phyloP scores from a whole-genome alignment of 495 filamentous ascomycete species.

The Trichoderma orchidacearum region DNA sequence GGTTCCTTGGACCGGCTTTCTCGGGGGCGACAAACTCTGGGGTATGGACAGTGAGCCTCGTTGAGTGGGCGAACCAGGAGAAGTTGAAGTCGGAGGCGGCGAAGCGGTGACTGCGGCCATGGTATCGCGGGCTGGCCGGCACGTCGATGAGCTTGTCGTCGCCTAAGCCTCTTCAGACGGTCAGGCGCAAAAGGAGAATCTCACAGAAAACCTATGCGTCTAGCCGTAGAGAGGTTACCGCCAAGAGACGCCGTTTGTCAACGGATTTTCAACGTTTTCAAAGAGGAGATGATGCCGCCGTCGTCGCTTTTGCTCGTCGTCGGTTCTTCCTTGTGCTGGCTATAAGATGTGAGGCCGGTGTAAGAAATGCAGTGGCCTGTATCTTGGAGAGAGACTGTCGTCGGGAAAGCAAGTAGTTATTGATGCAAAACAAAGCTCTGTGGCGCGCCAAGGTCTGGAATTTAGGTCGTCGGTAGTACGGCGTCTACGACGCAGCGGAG shows the following conservation, averaged over 20 bases:
- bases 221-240: background rate
- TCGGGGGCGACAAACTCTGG: background rate
- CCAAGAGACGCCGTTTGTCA: background rate
- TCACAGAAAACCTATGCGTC: background rate
- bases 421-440: background rate
- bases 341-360: background rate
- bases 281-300: background rate
- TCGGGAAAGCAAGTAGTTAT: background rate
- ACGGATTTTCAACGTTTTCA: background rate
- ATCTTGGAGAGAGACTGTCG: background rate
- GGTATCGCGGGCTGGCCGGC: background rate
- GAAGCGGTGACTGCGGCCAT: slow-evolving; percentile 32
- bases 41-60: background rate
- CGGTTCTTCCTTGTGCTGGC: background rate
- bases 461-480: background rate
- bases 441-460: background rate
- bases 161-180: background rate
- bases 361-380: background rate
- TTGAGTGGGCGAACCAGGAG: slow-evolving; percentile 10
- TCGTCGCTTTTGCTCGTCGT: background rate
- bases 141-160: background rate
- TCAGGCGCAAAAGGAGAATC: background rate
- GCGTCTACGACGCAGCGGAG: background rate
- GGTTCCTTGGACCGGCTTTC: background rate
- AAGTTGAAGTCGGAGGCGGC: slow-evolving; percentile 14